Base-by-base conservation (phyloP, 139 green algal genomes). In the Coelastrella sp. region DNA sequence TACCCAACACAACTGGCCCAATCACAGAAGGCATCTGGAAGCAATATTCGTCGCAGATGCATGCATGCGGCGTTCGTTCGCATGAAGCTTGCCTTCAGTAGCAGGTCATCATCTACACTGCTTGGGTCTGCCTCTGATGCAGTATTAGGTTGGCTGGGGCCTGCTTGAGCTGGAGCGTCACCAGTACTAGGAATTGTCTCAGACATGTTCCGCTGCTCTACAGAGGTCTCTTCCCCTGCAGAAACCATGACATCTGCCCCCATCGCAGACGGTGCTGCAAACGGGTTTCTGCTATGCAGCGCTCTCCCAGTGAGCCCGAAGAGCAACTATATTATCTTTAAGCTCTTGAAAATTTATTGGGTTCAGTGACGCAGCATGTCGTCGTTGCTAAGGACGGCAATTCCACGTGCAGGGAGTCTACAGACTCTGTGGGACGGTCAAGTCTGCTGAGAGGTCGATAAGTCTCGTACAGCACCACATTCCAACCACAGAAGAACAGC, bases 71-170 rank as follows among this genome's bases (percentile, higher is more conserved):
- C 34, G 9, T 74, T 21, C 59, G 13, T 50, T 75, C 35, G 17
- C 17, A 15, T 51, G 66, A 13, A 40, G 3, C 13, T 50, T 41
- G 32, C 78, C 78, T 84, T 84, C 38, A 84, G 60, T 27, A 84
- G 78, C 8, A 35, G 11, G 25, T 64, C 60, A 9, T 84, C 78
- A 17, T 84, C 78, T 43, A 37, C 59, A 13, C 27, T 76, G 40
- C 62, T 74, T 84, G 4, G 40, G 43, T 53, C 38, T 5, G 21
- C 41, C 21, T 34, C 75, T 69, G 38, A 51, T 71, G 53, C 53
- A 35, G 53, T 35, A 27, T 35, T 8, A 30, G 23, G 11, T 71
- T 40, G 11, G 9, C 62, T 71, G 30, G 9, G 48, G 48, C 30
- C n/a, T 30, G 19, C 2, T 30, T 27, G 21, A 13, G 73, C 50